These are phyloP conservation scores for Elongisporangium prolatum DNA, from an alignment of 352 stramenopile genomes.

Conservation along the genomic window DNA sequence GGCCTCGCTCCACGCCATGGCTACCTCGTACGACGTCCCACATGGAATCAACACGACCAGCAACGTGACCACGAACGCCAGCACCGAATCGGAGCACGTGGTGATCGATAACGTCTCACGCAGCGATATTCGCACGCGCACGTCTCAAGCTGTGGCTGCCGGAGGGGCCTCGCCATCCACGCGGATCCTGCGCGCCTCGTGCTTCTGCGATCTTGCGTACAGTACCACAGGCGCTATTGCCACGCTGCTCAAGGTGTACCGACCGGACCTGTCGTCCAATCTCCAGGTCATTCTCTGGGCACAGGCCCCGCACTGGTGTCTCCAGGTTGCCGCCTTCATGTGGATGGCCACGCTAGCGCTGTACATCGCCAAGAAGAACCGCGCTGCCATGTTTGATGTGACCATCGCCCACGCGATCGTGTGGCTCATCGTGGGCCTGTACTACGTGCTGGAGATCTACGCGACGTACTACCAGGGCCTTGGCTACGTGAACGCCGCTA, in stretches of 20 bases:
- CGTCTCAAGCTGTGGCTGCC: constrained; percentile 20
- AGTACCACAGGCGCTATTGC: constrained; percentile 55
- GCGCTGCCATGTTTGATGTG: constrained; percentile 60
- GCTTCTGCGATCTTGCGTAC: constrained; percentile 68
- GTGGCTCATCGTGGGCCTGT: constrained; percentile 74
- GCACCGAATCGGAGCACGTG: constrained; percentile 18
- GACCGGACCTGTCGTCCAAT: constrained; percentile 11
- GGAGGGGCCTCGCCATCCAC: constrained; percentile 49
- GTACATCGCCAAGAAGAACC: constrained; percentile 65
- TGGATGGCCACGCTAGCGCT: constrained; percentile 70
- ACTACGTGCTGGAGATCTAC: constrained; percentile 72
- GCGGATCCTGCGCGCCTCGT: constrained; percentile 62
- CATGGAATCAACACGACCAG: constrained; percentile 14
- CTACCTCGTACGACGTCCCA: neutral
- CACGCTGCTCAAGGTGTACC: constrained; percentile 48
- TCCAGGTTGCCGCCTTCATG: constrained; percentile 74
- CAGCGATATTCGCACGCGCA: constrained; percentile 20
- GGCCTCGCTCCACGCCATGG: neutral
- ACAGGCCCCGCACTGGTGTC: constrained; percentile 64
- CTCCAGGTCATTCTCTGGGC: constrained; percentile 76
- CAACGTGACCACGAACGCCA: constrained; percentile 25
- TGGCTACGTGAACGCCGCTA: constrained; percentile 38
- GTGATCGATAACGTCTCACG: constrained; percentile 14
- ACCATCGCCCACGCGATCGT: constrained; percentile 72
- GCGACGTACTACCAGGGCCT: constrained; percentile 48